Evolutionary conservation across 2,329 filamentous ascomycete species (phyloP).

Genomic region (Fusarium sp.): DNA sequence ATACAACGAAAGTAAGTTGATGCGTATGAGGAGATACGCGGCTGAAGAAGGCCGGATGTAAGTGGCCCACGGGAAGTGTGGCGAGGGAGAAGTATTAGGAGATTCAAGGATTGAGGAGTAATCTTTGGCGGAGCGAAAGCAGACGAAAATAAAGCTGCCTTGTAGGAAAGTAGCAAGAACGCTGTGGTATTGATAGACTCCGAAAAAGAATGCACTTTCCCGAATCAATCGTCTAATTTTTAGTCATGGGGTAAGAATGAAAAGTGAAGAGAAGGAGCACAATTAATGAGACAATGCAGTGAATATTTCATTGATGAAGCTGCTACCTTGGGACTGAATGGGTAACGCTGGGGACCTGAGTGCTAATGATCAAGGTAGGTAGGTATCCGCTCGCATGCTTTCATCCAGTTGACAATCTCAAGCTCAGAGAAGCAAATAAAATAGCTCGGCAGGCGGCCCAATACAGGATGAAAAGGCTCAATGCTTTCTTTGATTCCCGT

Average conservation of each 20-base stretch:
- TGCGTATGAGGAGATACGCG: background rate
- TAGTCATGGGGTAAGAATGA: background rate
- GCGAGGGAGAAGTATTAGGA: constrained; percentile 17
- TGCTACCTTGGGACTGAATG: too few relatives aligned
- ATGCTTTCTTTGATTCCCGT: background rate
- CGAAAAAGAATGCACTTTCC: background rate
- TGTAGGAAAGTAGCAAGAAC: constrained; percentile 8
- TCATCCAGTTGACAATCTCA: too few relatives aligned
- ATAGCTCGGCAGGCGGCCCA: too few relatives aligned
- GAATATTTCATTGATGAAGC: background rate
- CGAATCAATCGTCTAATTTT: background rate
- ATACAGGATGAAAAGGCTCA: too few relatives aligned
- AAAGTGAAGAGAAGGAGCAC: background rate
- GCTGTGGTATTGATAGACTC: background rate
- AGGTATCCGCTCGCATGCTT: too few relatives aligned
- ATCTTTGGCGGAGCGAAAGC: constrained; percentile 1
- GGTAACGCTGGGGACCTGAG: too few relatives aligned
- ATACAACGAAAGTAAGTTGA: constrained; percentile 8
- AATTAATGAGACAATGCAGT: background rate
- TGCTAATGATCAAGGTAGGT: too few relatives aligned
- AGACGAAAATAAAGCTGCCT: constrained; percentile 6
- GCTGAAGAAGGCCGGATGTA: constrained; percentile 1
- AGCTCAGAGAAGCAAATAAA: background rate
- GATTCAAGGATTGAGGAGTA: constrained; percentile 4
- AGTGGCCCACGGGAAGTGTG: constrained; percentile 13